Percentiles rank a stretch among this genome's conserved stretches.
phyloP scores from a whole-genome alignment of 2,329 filamentous ascomycete genomes.

The Cercospora sp. region DNA sequence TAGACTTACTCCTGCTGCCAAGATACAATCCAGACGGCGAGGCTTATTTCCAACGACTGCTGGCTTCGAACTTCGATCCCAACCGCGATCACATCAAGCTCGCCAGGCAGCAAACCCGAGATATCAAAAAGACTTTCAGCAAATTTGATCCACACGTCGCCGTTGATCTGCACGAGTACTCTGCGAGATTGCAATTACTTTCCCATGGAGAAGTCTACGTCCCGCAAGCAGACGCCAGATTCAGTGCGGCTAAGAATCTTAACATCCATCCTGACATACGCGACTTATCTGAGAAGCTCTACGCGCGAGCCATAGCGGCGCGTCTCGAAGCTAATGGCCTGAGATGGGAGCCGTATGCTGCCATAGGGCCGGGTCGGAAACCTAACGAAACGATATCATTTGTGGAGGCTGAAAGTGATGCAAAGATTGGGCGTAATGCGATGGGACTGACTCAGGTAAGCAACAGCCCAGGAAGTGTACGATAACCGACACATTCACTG shows the following conservation, averaged over 20 bases:
- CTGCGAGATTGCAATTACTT: conserved; percentile 30
- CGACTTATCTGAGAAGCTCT: conserved; percentile 38
- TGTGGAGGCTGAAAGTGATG: conserved; percentile 41
- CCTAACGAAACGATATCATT: conserved; percentile 33
- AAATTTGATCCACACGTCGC: conserved; percentile 40
- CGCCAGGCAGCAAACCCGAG: conserved; percentile 39
- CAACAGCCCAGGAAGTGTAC: neutral
- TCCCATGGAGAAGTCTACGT: conserved; percentile 34
- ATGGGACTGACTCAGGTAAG: conserved; percentile 37
- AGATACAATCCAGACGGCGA: conserved; percentile 44
- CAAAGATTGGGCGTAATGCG: conserved; percentile 43
- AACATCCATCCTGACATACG: conserved; percentile 42
- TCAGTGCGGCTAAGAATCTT: conserved; percentile 42
- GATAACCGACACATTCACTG: neutral
- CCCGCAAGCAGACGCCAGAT: conserved; percentile 41
- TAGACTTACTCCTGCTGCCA: conserved; percentile 41
- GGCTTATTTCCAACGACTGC: conserved; percentile 40
- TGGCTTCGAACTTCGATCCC: conserved; percentile 42
- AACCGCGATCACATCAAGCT: conserved; percentile 44
- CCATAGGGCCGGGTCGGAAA: conserved; percentile 21
- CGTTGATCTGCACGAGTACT: conserved; percentile 43
- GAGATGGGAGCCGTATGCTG: conserved; percentile 41
- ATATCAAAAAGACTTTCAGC: conserved; percentile 40
- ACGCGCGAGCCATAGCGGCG: conserved; percentile 39
- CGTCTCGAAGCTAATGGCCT: conserved; percentile 35